Evolutionary conservation across 2,329 filamentous ascomycete species (phyloP), one percentile per base, ranked within the genome.

Genomic region (Xylariaceae sp.): DNA sequence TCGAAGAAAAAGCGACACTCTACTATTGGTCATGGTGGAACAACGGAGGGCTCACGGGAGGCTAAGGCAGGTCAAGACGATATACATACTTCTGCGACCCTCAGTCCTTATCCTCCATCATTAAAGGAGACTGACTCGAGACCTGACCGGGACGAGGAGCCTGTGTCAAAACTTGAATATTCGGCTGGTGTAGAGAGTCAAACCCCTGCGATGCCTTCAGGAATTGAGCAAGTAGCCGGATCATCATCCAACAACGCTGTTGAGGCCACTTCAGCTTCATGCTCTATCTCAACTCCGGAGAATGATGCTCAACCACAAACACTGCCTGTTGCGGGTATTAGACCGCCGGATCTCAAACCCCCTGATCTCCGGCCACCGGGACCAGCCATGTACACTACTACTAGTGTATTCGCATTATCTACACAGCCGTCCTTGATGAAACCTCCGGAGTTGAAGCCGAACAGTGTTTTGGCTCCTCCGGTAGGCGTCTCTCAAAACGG

Each of bases 1-100:
- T 67, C 68, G 15, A 71, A 74, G 58, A 74, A 78, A 69, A 85
- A 83, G 67, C 71, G 76, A 53, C 73, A 74, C 46, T 72, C 73
- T 46, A 36, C 50, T 21, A 54, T 55, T 42, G 65, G 63, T 0
- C 47, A 55, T 15, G 66, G 66, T 34, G 52, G 47, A 16, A 16
- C 36, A 30, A 13, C 9, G 9, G 63, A 67, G 16, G 49, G 45
- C 21, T 32, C 53, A 8, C 54, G 46, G 56, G 63, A 67, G 44
- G 62, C 59, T 16, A 68, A 69, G 55, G 61, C 54, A 42, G 29
- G 49, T 6, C 56, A 57, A 30, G 12, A 34, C 18, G 42, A 62
- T 16, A 21, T 51, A 21, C 19, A 42, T n/a, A 29, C 50, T 49
- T 13, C 51, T 60, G 49, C 45, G 18, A 40, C 34, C 30, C 32